A percentile compares a stretch with the other conserved stretches of the same genome.
These are phyloP conservation scores for Chamaecrista fasciculata DNA, from an alignment of 306 rosid genomes.

Conservation along the genomic window DNA sequence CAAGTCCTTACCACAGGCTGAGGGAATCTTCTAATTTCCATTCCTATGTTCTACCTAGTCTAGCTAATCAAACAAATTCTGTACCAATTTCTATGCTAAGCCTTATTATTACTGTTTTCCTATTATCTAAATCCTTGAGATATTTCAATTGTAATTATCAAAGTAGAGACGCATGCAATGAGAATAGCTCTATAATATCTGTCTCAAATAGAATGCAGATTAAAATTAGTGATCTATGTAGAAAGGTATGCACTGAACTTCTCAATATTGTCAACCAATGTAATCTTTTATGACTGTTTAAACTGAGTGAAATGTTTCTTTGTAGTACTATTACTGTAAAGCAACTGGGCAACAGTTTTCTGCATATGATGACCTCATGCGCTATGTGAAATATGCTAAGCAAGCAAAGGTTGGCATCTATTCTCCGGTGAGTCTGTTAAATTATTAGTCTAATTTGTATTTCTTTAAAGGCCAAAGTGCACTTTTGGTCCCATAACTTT, in stretches of 20 bases:
- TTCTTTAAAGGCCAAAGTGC: too few relatives aligned
- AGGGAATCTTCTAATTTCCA: too few relatives aligned
- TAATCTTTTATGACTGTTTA: neutral
- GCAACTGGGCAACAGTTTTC: conserved; percentile 16
- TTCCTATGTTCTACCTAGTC: too few relatives aligned
- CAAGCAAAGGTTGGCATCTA: neutral
- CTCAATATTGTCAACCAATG: neutral
- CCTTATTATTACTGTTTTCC: too few relatives aligned
- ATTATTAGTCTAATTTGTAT: neutral
- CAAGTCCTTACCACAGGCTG: too few relatives aligned
- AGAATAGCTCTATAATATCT: neutral
- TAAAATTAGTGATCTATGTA: neutral
- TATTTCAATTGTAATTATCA: neutral
- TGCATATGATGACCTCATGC: conserved; percentile 12
- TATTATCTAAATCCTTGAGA: too few relatives aligned
- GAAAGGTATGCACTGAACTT: neutral
- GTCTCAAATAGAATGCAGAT: neutral
- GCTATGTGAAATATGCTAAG: conserved; percentile 25
- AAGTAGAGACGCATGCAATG: neutral
- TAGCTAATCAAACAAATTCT: too few relatives aligned
- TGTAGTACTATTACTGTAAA: conserved; percentile 28
- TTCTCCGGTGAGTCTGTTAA: conserved; percentile 20
- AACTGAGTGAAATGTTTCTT: conserved; percentile 6
- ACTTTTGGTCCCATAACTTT: too few relatives aligned
- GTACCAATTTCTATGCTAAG: too few relatives aligned